Conservation (phyloP, 2,329 filamentous ascomycete genomes). For the Penicillium sp. region DNA sequence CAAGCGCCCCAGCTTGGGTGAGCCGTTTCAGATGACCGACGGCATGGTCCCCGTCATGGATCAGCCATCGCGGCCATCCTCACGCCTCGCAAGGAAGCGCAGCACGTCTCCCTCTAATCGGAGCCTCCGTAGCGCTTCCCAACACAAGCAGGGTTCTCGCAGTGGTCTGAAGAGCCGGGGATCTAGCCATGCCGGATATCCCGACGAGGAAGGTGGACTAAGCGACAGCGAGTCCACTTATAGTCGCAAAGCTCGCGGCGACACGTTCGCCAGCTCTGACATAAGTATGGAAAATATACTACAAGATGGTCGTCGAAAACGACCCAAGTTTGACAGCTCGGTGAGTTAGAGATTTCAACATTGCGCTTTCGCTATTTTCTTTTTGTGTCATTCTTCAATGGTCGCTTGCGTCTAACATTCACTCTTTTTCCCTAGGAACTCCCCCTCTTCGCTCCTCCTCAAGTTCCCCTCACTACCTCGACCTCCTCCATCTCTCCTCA, state of each 20-base stretch:
- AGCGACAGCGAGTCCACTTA: slow-evolving; percentile 85
- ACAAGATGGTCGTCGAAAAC: slow-evolving; percentile 91
- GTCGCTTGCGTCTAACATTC: slow-evolving; percentile 18
- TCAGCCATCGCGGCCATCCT: slow-evolving; percentile 68
- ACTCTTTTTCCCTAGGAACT: slow-evolving; percentile 69
- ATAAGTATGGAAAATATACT: slow-evolving; percentile 99
- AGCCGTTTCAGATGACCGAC: slow-evolving; percentile 67
- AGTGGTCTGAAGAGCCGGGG: slow-evolving; percentile 69
- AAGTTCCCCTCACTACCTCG: slow-evolving; percentile 93
- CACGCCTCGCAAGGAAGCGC: slow-evolving; percentile 72
- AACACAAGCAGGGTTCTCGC: slow-evolving; percentile 71
- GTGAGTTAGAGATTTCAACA: slow-evolving; percentile 62
- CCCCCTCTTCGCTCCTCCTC: slow-evolving; percentile 89
- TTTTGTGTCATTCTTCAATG: slow-evolving; percentile 14
- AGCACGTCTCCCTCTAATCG: slow-evolving; percentile 75
- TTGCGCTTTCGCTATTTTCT: slow-evolving; percentile 19
- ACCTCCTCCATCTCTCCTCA: slow-evolving; percentile 95
- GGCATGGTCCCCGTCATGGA: slow-evolving; percentile 55
- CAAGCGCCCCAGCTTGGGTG: slow-evolving; percentile 63
- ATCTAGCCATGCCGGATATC: slow-evolving; percentile 61
- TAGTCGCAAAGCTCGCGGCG: slow-evolving; percentile 74
- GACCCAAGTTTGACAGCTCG: slow-evolving; percentile 93
- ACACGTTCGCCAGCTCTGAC: slow-evolving; percentile 89
- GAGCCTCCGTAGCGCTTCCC: slow-evolving; percentile 77
- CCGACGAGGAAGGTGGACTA: slow-evolving; percentile 77